Conservation (phyloP, 805 yeast species). For the Lachancea waltii region DNA sequence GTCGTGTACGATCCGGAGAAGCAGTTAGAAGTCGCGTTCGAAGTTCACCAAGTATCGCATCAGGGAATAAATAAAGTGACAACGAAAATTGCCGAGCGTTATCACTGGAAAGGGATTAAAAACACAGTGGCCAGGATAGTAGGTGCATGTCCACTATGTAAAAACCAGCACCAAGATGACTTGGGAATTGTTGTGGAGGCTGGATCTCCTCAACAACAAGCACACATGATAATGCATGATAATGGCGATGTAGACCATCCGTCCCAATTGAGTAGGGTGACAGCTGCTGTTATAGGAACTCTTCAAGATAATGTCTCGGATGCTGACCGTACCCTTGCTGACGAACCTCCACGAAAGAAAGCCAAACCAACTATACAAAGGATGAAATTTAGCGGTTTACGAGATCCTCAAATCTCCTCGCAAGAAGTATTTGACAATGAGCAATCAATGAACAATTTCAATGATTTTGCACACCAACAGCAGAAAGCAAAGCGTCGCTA, state of each 20-base stretch:
- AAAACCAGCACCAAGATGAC: conserved; percentile 35
- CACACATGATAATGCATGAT: conserved; percentile 5
- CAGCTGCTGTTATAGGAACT: conserved; percentile 25
- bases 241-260: conserved; percentile 17
- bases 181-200: conserved; percentile 9
- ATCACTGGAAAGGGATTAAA: conserved; percentile 89
- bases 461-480: conserved; percentile 22
- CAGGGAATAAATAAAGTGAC: conserved; percentile 89
- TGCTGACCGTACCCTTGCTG: conserved; percentile 13
- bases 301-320: conserved; percentile 13
- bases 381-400: conserved; percentile 3
- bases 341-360: conserved; percentile 5
- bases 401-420: neutral
- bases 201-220: conserved; percentile 10
- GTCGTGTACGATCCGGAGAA: conserved; percentile 72
- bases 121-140: conserved; percentile 78
- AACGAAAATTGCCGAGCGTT: conserved; percentile 64
- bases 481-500: conserved; percentile 16
- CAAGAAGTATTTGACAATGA: conserved; percentile 10
- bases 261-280: conserved; percentile 20
- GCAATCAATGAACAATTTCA: conserved; percentile 24
- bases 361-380: conserved; percentile 5
- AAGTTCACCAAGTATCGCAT: conserved; percentile 63
- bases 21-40: conserved; percentile 69
- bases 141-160: conserved; percentile 67